Base-by-base conservation (phyloP, 2,329 filamentous ascomycete genomes). In the Paraphoma sp. region DNA sequence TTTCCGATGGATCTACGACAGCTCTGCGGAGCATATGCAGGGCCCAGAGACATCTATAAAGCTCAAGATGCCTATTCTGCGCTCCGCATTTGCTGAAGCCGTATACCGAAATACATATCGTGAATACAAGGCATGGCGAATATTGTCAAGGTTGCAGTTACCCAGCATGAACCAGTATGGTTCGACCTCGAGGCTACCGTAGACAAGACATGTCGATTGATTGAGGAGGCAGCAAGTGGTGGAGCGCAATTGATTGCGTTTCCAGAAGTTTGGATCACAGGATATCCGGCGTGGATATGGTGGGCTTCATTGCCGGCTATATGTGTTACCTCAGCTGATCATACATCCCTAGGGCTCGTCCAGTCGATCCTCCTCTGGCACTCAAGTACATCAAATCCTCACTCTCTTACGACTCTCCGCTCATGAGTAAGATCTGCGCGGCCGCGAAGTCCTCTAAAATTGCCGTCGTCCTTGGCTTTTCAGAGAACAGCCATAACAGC, bases 91-190 rank as follows among this genome's bases (percentile, higher is more conserved):
- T 36, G 11, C 28, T 36, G 14, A 23, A 23, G 14, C 33, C 6
- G 3, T 36, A 4, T 36, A 14, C 33, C 33, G 9, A 10, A 14
- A 36, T 10, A 36, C 3, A 2, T 36, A 36, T 14, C 7, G 33
- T 14, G 10, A 36, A 10, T 3, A 10, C 33, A 36, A 36, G 33
- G 5, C 2, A 36, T 36, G 33, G 9, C 33, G 10, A 14, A 14
- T 6, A 36, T 36, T 36, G 33, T 36, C 23, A 64, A 58, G 18
- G 80, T 85, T 5, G 83, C 81, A 29, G 83, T 83, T 11, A 80
- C 84, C 0, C 86, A 89, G 65, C 81, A 82, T 6, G 86, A 88
- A 69, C 85, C 86, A 0, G 80, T 77, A 1, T 89, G 86, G 85
- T 78, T 89, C 7, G 83, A 89, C 63, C 79, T 89, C 2, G 74